Base-by-base conservation (phyloP, 2,329 filamentous ascomycete species). In the Raffaelea ambrosiae region DNA sequence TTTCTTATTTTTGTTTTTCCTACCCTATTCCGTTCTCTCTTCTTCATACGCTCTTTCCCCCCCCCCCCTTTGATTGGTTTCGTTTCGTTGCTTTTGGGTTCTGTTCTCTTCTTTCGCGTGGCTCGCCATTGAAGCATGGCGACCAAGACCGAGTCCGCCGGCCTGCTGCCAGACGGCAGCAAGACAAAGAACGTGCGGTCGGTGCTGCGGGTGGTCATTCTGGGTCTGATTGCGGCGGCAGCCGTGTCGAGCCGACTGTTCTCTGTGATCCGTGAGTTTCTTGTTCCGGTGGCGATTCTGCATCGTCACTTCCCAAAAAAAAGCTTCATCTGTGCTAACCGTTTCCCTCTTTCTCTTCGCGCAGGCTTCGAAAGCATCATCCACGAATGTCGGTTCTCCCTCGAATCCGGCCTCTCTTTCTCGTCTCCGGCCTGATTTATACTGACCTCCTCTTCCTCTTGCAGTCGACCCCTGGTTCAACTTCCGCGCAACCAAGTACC, bases 391-490 rank as follows among this genome's bases (percentile, higher is more conserved):
- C 66, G 69, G 89, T 84, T n/a, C n/a, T n/a, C 8, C 35, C 18
- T 54, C 26, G 26, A 29, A 48, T 44, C 46, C 51, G n/a, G n/a
- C 5, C 19, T 9, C 22, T 46, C 50, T 50, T 56, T 48, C 41
- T 43, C 52, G 41, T 44, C 49, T 51, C 44, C 33, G 16, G 13
- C 19, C 39, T 18, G 8, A n/a, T 26, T 23, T n/a, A 3, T 8
- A 16, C 22, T 42, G 4, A 46, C 50, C 49, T 35, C 19, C 46
- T 48, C 35, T 40, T 46, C 40, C 35, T 19, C 42, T 44, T 61
- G 40, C 63, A 98, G 91, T 98, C 71, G 93, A 98, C 70, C 93
- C 93, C 33, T 98, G 93, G 93, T 98, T 98, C 74, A 98, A 98
- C 71, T 98, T 98, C 71, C 80, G 93, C 68, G 93, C 93, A 57